phyloP scores from a whole-genome alignment of 257 asterid species.

The Cinchona pubescens region DNA sequence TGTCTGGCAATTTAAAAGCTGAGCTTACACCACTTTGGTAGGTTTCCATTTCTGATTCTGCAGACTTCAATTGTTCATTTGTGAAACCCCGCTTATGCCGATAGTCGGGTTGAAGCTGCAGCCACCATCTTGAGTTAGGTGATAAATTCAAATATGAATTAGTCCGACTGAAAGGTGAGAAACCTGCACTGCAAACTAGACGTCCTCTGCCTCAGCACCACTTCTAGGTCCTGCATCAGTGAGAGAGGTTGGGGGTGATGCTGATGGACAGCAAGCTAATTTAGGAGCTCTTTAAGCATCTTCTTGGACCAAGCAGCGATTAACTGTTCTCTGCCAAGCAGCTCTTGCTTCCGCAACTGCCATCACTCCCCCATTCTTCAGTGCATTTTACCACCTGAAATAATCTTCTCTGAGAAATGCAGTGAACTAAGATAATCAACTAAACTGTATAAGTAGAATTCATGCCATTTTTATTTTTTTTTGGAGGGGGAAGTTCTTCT shows the following conservation, averaged over 20 bases:
- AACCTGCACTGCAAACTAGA: constrained; percentile 28
- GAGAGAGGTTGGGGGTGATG: constrained; percentile 38
- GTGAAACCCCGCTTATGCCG: constrained; percentile 37
- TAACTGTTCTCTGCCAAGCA: constrained; percentile 83
- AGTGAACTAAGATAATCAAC: not conserved
- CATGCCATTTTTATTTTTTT: too few relatives aligned
- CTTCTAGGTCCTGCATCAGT: constrained; percentile 40
- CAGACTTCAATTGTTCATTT: constrained; percentile 30
- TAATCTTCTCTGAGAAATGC: not conserved
- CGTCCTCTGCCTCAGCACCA: constrained; percentile 36
- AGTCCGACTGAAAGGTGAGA: constrained; percentile 38
- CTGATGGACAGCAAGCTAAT: constrained; percentile 70
- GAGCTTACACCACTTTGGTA: constrained; percentile 24
- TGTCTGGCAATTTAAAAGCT: constrained; percentile 13
- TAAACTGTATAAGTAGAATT: not conserved
- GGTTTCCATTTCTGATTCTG: constrained; percentile 31
- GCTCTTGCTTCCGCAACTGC: constrained; percentile 83
- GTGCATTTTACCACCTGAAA: constrained; percentile 18
- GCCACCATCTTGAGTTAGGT: constrained; percentile 85
- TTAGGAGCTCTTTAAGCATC: constrained; percentile 94
- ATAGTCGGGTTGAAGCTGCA: constrained; percentile 53
- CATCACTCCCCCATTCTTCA: constrained; percentile 49
- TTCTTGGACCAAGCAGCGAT: constrained; percentile 83
- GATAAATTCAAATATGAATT: constrained; percentile 53
- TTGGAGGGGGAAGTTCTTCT: too few relatives aligned